Evolutionary conservation across 208 protist genomes (phyloP).

Genomic region (Acanthamoeba rhysodes): DNA sequence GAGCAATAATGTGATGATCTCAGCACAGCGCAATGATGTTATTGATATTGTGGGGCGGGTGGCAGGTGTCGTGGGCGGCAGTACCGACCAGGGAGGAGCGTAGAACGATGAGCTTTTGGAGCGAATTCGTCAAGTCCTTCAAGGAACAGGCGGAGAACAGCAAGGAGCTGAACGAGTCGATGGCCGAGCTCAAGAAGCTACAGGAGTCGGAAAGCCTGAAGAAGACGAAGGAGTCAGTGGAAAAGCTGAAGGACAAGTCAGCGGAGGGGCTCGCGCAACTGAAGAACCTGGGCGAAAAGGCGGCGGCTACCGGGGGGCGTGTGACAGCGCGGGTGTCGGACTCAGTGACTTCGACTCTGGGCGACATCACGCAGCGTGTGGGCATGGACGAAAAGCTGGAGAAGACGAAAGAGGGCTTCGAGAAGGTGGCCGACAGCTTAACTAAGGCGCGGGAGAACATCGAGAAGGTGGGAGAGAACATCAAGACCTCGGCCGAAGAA

Average conservation of each 20-base stretch:
- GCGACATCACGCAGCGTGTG: slow-evolving; percentile 16
- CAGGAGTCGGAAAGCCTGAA: slow-evolving; percentile 51
- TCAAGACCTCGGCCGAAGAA: slow-evolving; percentile 29
- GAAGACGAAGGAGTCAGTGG: slow-evolving; percentile 59
- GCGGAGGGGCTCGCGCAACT: slow-evolving; percentile 14
- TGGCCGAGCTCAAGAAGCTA: slow-evolving; percentile 30
- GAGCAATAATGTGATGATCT: too few species aligned
- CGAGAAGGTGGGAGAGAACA: slow-evolving; percentile 39
- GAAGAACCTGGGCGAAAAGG: slow-evolving; percentile 45
- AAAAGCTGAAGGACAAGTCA: slow-evolving; percentile 46
- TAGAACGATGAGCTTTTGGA: slow-evolving; percentile 29
- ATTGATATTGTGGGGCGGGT: too few species aligned
- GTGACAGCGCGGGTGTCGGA: slow-evolving; percentile 16
- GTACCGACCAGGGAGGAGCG: neutral
- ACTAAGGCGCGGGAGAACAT: neutral
- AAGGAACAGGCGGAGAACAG: slow-evolving; percentile 53
- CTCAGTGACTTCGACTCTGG: neutral
- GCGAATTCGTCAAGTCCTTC: slow-evolving; percentile 59
- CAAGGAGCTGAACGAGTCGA: slow-evolving; percentile 59
- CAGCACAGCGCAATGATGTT: too few species aligned
- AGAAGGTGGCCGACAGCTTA: slow-evolving; percentile 19
- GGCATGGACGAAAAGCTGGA: slow-evolving; percentile 23
- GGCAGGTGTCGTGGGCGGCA: neutral
- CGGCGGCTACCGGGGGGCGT: neutral
- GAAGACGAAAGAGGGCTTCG: slow-evolving; percentile 53